A percentile compares a stretch with the other conserved stretches of the same genome.
phyloP scores from a whole-genome alignment of 352 stramenopile genomes.

The Achlya hypogyna region DNA sequence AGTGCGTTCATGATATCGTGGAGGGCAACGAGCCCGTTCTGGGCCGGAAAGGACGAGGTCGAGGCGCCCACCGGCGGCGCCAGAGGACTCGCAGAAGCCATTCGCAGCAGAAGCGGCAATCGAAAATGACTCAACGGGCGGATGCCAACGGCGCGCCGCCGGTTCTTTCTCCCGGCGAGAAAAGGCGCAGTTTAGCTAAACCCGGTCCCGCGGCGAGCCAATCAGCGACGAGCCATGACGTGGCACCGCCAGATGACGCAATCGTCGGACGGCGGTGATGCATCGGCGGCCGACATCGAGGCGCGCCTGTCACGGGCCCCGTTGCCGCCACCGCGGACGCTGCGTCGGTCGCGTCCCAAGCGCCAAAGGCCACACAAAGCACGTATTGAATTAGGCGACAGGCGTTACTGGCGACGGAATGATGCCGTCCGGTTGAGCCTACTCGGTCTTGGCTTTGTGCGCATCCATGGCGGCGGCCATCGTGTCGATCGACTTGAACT shows the following conservation, averaged over 20 bases:
- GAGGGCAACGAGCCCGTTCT: not conserved
- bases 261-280: not conserved
- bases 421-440: too few relatives aligned
- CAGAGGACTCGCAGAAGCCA: not conserved
- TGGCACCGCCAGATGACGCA: not conserved
- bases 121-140: not conserved
- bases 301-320: too few relatives aligned
- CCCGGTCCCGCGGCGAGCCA: not conserved
- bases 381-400: too few relatives aligned
- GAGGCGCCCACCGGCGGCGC: not conserved
- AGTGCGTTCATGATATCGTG: conserved; percentile 1
- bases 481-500: conserved; percentile 93
- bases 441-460: conserved; percentile 15
- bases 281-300: too few relatives aligned
- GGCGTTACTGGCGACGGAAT: too few relatives aligned
- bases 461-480: conserved; percentile 63
- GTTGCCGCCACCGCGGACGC: too few relatives aligned
- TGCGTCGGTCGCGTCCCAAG: too few relatives aligned
- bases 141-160: not conserved
- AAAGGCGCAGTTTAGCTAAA: not conserved
- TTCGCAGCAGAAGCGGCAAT: not conserved
- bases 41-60: not conserved
- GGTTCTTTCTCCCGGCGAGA: not conserved
- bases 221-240: not conserved
- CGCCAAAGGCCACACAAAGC: too few relatives aligned